These are phyloP conservation scores for Trypanosoma rangeli DNA, from an alignment of 208 protist species.

Conservation along the genomic window DNA sequence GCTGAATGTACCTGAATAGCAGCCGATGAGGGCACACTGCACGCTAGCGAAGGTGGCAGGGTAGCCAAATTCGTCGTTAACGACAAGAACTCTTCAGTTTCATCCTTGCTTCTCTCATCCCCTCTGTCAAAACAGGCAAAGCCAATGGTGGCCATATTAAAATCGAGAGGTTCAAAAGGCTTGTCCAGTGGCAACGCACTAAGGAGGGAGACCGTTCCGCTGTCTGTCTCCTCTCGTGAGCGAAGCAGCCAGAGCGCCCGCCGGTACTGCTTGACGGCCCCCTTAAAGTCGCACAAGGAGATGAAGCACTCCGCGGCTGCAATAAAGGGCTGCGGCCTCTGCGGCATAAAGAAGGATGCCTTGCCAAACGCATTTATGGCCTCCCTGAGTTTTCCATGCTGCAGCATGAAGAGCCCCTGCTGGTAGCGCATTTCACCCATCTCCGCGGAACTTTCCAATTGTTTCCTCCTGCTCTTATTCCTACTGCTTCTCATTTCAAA, in stretches of 20 bases:
- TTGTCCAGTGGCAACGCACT: background rate
- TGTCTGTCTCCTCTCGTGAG: conserved; percentile 9
- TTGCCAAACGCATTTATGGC: conserved; percentile 73
- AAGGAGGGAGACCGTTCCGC: background rate
- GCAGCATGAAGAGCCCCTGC: conserved; percentile 44
- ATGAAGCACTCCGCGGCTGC: conserved; percentile 83
- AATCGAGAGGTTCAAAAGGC: background rate
- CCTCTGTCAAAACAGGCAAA: background rate
- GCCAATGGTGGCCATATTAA: background rate
- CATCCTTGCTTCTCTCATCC: background rate
- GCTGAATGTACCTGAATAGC: background rate
- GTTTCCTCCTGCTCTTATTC: background rate
- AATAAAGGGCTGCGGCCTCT: conserved; percentile 71
- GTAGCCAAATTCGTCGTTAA: background rate
- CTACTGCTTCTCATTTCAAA: background rate
- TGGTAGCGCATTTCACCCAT: conserved; percentile 50
- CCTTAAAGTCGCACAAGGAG: conserved; percentile 78
- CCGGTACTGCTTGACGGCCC: conserved; percentile 78
- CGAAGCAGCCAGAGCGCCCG: conserved; percentile 73
- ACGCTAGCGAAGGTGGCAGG: background rate
- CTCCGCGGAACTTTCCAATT: conserved; percentile 6
- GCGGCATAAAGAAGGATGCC: conserved; percentile 69
- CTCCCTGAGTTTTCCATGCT: conserved; percentile 40
- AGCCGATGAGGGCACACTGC: background rate
- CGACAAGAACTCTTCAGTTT: background rate